Evolutionary conservation across 1,139 yeast species (phyloP).

Genomic region (Meyerozyma carpophila): DNA sequence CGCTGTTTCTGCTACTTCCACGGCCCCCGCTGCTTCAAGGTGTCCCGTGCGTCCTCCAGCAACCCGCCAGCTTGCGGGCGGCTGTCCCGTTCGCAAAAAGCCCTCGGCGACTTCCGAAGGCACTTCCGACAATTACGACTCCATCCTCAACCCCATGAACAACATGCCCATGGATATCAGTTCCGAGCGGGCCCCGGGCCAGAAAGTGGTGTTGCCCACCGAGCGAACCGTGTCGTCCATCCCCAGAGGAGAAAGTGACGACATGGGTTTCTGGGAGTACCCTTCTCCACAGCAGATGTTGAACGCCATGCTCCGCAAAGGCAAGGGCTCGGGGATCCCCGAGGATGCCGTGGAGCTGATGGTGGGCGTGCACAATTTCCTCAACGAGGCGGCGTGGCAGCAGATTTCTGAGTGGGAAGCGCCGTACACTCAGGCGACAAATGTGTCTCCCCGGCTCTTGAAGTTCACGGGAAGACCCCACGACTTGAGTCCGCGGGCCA

Average conservation of each 20-base stretch:
- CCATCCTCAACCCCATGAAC: slow-evolving; percentile 67
- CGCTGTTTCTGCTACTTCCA: too few species aligned
- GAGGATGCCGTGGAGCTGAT: slow-evolving; percentile 95
- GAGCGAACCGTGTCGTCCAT: slow-evolving; percentile 80
- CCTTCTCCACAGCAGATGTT: slow-evolving; percentile 99
- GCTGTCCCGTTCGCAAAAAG: slow-evolving; percentile 34
- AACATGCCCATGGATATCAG: slow-evolving; percentile 81
- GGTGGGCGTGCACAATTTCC: slow-evolving; percentile 95
- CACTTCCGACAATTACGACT: slow-evolving; percentile 18
- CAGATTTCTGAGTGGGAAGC: slow-evolving; percentile 91
- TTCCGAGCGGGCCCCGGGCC: slow-evolving; percentile 72
- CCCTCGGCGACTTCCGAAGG: slow-evolving; percentile 1
- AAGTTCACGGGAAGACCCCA: slow-evolving; percentile 92
- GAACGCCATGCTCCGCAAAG: slow-evolving; percentile 93
- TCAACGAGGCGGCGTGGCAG: slow-evolving; percentile 97
- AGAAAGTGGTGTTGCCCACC: slow-evolving; percentile 69
- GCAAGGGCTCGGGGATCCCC: slow-evolving; percentile 79
- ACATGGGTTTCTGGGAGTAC: slow-evolving; percentile 88
- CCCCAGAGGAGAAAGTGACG: slow-evolving; percentile 70
- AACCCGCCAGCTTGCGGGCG: slow-evolving; percentile 4
- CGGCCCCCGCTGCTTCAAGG: slow-evolving; percentile 3
- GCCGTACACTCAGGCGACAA: slow-evolving; percentile 43
- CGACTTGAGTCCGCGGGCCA: slow-evolving; percentile 85
- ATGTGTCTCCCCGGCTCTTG: slow-evolving; percentile 66
- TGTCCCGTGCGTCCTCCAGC: slow-evolving; percentile 4